Conservation (phyloP, 768 basidiomycete species). For the Tulasnella sp. region DNA sequence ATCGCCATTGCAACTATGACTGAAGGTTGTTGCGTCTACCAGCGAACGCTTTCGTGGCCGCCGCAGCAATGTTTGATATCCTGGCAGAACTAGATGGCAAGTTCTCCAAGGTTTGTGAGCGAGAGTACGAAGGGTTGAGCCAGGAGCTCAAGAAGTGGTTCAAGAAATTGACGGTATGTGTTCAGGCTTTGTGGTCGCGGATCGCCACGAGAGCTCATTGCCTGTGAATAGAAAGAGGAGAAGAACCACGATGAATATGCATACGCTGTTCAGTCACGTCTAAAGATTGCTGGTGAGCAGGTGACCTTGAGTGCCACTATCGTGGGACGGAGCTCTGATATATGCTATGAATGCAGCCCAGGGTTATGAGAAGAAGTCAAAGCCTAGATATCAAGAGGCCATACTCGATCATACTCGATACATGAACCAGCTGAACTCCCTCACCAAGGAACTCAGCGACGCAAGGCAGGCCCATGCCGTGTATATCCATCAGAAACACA, state of each 20-base stretch:
- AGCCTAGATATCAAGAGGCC: slow-evolving; percentile 55
- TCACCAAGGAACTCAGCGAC: slow-evolving; percentile 70
- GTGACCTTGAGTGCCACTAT: background rate
- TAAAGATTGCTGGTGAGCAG: slow-evolving; percentile 67
- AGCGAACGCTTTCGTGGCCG: slow-evolving; percentile 60
- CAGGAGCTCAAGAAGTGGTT: slow-evolving; percentile 75
- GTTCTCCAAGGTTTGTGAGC: slow-evolving; percentile 63
- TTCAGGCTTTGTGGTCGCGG: too few relatives aligned
- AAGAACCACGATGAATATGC: slow-evolving; percentile 64
- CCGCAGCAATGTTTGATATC: slow-evolving; percentile 55
- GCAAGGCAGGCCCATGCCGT: slow-evolving; percentile 56
- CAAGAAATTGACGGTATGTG: slow-evolving; percentile 67
- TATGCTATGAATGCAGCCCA: too few relatives aligned
- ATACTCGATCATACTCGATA: slow-evolving; percentile 68
- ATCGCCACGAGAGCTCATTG: slow-evolving; percentile 6
- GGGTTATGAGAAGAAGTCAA: slow-evolving; percentile 66
- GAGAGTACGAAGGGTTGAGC: slow-evolving; percentile 54
- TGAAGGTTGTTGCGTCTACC: slow-evolving; percentile 1
- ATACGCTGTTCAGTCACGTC: slow-evolving; percentile 50
- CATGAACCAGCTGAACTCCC: slow-evolving; percentile 54
- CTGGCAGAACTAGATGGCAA: slow-evolving; percentile 60
- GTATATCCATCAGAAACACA: slow-evolving; percentile 50
- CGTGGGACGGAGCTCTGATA: background rate
- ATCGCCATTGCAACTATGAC: background rate
- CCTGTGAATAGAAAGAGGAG: slow-evolving; percentile 66